Conservation (phyloP, 768 basidiomycete species). For the Phlegmacium glaucopus region DNA sequence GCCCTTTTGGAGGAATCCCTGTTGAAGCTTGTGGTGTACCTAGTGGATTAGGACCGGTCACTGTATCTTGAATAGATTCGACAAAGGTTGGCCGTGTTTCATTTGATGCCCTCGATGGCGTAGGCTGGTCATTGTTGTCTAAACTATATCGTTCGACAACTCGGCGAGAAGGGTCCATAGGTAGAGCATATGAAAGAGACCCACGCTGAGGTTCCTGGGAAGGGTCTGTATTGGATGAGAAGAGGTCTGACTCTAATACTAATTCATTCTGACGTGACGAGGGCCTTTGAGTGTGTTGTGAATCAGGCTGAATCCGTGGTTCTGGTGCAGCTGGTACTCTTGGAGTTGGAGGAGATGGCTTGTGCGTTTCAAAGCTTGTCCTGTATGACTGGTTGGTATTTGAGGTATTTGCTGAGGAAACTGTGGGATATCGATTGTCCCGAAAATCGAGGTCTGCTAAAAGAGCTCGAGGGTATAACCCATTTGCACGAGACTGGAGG, state of each 20-base stretch:
- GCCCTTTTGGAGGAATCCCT: slow-evolving; percentile 16
- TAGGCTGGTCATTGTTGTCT: slow-evolving; percentile 39
- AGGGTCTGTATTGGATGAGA: slow-evolving; percentile 14
- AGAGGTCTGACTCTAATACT: neutral
- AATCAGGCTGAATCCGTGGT: neutral
- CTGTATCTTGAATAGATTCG: slow-evolving; percentile 27
- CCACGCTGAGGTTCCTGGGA: slow-evolving; percentile 36
- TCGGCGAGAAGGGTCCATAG: slow-evolving; percentile 40
- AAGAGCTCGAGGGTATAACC: slow-evolving; percentile 51
- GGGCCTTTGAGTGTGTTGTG: neutral
- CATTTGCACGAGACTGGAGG: slow-evolving; percentile 38
- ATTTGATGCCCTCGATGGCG: slow-evolving; percentile 32
- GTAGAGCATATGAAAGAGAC: slow-evolving; percentile 42
- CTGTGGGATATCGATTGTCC: slow-evolving; percentile 55
- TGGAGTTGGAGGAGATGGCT: neutral
- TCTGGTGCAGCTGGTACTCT: neutral
- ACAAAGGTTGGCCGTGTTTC: slow-evolving; percentile 29
- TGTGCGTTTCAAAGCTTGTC: neutral
- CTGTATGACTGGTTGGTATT: slow-evolving; percentile 7
- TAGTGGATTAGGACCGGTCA: slow-evolving; percentile 16
- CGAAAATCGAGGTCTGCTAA: slow-evolving; percentile 60
- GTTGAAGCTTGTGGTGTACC: slow-evolving; percentile 13
- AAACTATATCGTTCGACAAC: slow-evolving; percentile 51
- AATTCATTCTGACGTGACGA: neutral
- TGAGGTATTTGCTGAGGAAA: slow-evolving; percentile 15